These are phyloP conservation scores for Artemisia annua DNA, from an alignment of 129 eudicot species.

Conservation along the genomic window DNA sequence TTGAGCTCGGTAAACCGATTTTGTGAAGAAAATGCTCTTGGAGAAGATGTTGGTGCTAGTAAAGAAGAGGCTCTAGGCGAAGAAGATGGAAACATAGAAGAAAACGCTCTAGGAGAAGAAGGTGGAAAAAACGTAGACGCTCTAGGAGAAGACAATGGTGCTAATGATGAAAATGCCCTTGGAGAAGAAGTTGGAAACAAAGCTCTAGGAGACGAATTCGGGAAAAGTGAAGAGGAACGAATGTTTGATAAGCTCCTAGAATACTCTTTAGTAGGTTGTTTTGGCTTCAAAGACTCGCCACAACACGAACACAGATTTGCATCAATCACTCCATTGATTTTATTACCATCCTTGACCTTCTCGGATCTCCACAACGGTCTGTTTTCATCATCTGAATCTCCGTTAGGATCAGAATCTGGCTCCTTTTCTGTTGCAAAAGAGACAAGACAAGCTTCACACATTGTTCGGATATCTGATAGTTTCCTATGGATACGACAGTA, in stretches of 20 bases:
- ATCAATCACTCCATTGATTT: constrained; percentile 23
- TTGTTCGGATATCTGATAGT: constrained; percentile 63
- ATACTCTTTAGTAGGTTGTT: constrained; percentile 29
- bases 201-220: constrained; percentile 45
- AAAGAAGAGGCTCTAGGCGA: constrained; percentile 28
- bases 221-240: constrained; percentile 30
- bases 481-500: constrained; percentile 75
- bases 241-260: constrained; percentile 33
- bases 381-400: constrained; percentile 32
- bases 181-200: constrained; percentile 30
- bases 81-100: constrained; percentile 24
- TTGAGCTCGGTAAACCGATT: constrained; percentile 49
- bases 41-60: constrained; percentile 24
- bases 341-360: constrained; percentile 20
- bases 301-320: constrained; percentile 61
- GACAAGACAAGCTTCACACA: constrained; percentile 90
- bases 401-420: constrained; percentile 36
- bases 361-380: constrained; percentile 19
- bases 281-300: constrained; percentile 61
- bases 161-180: constrained; percentile 12
- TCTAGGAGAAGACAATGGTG: constrained; percentile 29
- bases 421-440: constrained; percentile 69
- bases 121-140: constrained; percentile 21
- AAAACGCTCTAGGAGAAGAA: constrained; percentile 28
- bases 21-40: constrained; percentile 37